Evolutionary conservation across 495 filamentous ascomycete species (phyloP).

Genomic region (Peziza echinospora): DNA sequence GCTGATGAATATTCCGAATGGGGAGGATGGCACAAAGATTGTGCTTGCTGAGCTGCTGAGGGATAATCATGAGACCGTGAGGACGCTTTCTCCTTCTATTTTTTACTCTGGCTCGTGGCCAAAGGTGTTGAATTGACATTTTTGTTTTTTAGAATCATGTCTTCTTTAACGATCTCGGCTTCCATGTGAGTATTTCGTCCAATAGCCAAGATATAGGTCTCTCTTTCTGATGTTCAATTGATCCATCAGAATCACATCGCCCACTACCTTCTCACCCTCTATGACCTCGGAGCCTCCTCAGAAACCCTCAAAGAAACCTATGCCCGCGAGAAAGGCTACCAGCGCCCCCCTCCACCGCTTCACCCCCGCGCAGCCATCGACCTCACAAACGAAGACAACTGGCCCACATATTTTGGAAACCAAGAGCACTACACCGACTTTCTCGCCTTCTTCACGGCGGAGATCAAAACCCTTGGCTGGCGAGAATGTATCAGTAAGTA

Average conservation of each 20-base stretch:
- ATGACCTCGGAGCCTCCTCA: constrained; percentile 44
- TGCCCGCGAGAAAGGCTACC: constrained; percentile 36
- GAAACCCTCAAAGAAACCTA: constrained; percentile 36
- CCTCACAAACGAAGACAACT: constrained; percentile 30
- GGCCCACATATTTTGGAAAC: constrained; percentile 30
- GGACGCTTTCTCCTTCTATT: neutral
- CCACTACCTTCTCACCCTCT: constrained; percentile 56
- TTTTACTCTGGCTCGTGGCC: neutral
- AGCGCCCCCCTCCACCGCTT: constrained; percentile 26
- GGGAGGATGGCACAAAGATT: constrained; percentile 24
- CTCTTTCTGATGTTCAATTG: too few relatives aligned
- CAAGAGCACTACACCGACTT: constrained; percentile 42
- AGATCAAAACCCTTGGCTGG: constrained; percentile 43
- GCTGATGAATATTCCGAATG: neutral
- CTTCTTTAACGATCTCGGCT: constrained; percentile 49
- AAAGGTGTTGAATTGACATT: neutral
- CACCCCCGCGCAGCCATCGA: constrained; percentile 28
- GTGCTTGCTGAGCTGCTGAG: constrained; percentile 44
- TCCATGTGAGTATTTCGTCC: too few relatives aligned
- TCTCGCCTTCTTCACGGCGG: constrained; percentile 45
- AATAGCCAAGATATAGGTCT: too few relatives aligned
- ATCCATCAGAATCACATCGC: constrained; percentile 40
- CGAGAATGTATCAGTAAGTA: constrained; percentile 37
- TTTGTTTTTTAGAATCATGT: constrained; percentile 36
- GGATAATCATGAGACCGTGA: constrained; percentile 36